Percentiles rank a stretch among this genome's conserved stretches.
Evolutionary conservation across 148 eudicot genomes (phyloP).

Genomic region (Pouteria glomerata): DNA sequence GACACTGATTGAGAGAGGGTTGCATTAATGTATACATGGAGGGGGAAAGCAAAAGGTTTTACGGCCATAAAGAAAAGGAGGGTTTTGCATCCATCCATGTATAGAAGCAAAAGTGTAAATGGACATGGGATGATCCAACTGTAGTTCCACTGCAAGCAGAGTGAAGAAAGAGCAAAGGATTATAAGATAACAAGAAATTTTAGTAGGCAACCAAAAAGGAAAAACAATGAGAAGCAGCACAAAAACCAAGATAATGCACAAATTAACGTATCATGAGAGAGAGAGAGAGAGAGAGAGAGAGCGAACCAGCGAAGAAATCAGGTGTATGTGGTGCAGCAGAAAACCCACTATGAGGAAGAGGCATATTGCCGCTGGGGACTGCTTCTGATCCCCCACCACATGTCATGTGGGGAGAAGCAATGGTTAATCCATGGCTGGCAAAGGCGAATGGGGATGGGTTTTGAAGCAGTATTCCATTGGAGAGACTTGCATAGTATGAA

Average conservation of each 20-base stretch:
- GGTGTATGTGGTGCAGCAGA: slow-evolving; percentile 22
- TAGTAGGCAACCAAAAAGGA: not conserved
- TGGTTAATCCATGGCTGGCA: too few relatives aligned
- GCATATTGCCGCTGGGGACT: not conserved
- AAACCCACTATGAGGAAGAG: slow-evolving; percentile 5
- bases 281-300: not conserved
- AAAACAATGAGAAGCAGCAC: not conserved
- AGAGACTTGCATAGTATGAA: not conserved
- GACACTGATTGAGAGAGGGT: not conserved
- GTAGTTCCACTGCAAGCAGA: not conserved
- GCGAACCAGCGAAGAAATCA: slow-evolving; percentile 19
- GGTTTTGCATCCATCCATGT: not conserved
- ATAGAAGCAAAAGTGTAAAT: not conserved
- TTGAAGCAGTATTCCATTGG: not conserved
- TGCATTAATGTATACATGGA: too few relatives aligned
- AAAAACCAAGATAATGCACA: slow-evolving; percentile 7
- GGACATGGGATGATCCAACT: not conserved
- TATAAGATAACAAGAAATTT: too few relatives aligned
- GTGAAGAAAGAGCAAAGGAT: not conserved
- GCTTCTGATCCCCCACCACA: not conserved
- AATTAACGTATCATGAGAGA: not conserved
- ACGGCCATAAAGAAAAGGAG: too few relatives aligned
- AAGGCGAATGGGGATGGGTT: not conserved
- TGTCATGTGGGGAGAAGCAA: too few relatives aligned
- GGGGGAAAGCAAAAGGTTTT: too few relatives aligned